These are phyloP conservation scores for Salix purpurea DNA, from an alignment of 345 rosid genomes.

Conservation along the genomic window DNA sequence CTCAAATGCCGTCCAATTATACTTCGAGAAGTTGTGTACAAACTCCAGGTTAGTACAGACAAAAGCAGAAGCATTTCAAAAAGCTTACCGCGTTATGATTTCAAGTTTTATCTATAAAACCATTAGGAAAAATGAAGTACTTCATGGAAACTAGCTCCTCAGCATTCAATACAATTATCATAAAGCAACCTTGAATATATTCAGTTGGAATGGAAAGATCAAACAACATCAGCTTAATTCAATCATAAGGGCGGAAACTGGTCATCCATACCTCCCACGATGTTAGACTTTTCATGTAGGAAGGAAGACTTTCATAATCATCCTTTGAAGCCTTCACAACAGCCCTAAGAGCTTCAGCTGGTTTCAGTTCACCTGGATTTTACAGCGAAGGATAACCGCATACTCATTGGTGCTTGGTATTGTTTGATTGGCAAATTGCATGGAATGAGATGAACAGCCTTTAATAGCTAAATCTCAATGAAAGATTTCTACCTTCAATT, in stretches of 20 bases:
- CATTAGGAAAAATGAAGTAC: too few relatives aligned
- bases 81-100: too few relatives aligned
- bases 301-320: conserved; percentile 65
- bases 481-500: conserved; percentile 36
- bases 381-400: background rate
- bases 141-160: too few relatives aligned
- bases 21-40: too few relatives aligned
- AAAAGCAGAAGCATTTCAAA: too few relatives aligned
- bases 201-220: too few relatives aligned
- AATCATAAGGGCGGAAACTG: background rate
- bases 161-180: too few relatives aligned
- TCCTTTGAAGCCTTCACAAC: conserved; percentile 40
- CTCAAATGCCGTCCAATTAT: too few relatives aligned
- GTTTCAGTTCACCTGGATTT: conserved; percentile 28
- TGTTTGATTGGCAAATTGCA: background rate
- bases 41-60: too few relatives aligned
- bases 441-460: background rate
- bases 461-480: background rate
- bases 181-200: too few relatives aligned
- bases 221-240: background rate
- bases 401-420: background rate
- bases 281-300: conserved; percentile 61
- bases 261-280: conserved; percentile 76
- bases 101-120: too few relatives aligned
- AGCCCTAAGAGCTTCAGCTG: conserved; percentile 20